These are phyloP conservation scores for Cadophora luteo-olivacea DNA, from an alignment of 2,329 filamentous ascomycete species.

Conservation along the genomic window DNA sequence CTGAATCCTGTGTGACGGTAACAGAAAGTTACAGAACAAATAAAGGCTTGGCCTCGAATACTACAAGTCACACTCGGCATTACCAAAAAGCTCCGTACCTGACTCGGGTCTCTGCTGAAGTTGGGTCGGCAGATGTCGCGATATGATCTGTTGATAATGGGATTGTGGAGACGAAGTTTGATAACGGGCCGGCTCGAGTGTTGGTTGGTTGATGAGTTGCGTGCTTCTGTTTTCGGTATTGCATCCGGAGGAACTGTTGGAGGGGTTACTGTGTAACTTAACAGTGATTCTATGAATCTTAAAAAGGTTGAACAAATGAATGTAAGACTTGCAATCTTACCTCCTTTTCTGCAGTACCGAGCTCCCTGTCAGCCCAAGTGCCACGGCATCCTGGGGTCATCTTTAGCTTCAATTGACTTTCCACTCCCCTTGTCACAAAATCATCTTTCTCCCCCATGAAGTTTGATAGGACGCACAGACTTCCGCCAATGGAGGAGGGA, in stretches of 20 bases:
- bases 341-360: too few relatives aligned
- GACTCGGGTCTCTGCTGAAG: not conserved
- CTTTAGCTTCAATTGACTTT: not conserved
- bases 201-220: not conserved
- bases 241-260: not conserved
- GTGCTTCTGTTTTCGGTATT: not conserved
- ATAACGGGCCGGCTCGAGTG: conserved; percentile 9
- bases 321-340: not conserved
- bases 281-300: not conserved
- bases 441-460: not conserved
- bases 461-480: conserved; percentile 6
- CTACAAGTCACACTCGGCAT: conserved; percentile 9
- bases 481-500: not conserved
- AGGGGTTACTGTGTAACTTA: not conserved
- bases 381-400: not conserved
- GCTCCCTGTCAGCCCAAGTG: not conserved
- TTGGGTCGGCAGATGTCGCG: not conserved
- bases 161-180: conserved; percentile 4
- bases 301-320: not conserved
- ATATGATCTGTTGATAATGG: not conserved
- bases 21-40: not conserved
- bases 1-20: not conserved
- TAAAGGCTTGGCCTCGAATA: not conserved
- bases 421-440: not conserved
- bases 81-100: conserved; percentile 5